Percentiles rank a stretch among this genome's conserved stretches.
These are phyloP conservation scores for Trichoderma reesei DNA, from an alignment of 495 filamentous ascomycete species.

Conservation along the genomic window DNA sequence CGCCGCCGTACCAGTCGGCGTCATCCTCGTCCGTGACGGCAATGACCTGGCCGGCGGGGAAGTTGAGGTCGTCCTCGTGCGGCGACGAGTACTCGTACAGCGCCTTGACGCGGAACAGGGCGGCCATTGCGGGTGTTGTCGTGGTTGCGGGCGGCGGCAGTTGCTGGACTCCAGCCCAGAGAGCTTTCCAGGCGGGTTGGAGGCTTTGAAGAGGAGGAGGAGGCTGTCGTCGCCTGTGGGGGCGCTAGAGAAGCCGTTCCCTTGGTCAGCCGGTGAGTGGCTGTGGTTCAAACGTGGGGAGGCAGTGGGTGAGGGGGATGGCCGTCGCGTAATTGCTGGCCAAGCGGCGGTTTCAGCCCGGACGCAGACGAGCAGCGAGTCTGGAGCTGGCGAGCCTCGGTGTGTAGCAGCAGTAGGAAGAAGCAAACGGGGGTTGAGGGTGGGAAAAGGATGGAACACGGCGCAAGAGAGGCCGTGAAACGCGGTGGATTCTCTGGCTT, in stretches of 20 bases:
- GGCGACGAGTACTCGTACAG: constrained; percentile 84
- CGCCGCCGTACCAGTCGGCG: constrained; percentile 87
- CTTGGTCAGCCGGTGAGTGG: constrained; percentile 8
- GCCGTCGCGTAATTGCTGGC: constrained; percentile 6
- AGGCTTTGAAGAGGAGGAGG: background rate
- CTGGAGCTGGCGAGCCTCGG: background rate
- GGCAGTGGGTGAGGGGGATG: constrained; percentile 1
- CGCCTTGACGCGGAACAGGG: constrained; percentile 85
- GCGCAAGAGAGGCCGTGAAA: background rate
- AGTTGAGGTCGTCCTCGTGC: constrained; percentile 91
- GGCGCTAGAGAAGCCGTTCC: constrained; percentile 2
- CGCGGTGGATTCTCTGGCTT: background rate
- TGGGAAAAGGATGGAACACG: background rate
- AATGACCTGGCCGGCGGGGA: constrained; percentile 76
- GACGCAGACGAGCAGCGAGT: background rate
- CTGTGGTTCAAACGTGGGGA: constrained; percentile 1
- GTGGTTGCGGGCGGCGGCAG: background rate
- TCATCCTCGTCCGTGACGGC: constrained; percentile 89
- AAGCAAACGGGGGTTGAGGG: background rate
- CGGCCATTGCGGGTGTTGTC: constrained; percentile 50
- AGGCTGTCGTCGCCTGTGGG: constrained; percentile 7
- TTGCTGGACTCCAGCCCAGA: background rate
- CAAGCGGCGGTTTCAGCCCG: constrained; percentile 3
- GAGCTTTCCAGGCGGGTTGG: background rate
- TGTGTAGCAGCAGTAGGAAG: no score